Evolutionary conservation across 1,284 basidiomycete genomes (phyloP), one percentile per base, ranked within the genome.

Genomic region (Leccinum griseonigrum): DNA sequence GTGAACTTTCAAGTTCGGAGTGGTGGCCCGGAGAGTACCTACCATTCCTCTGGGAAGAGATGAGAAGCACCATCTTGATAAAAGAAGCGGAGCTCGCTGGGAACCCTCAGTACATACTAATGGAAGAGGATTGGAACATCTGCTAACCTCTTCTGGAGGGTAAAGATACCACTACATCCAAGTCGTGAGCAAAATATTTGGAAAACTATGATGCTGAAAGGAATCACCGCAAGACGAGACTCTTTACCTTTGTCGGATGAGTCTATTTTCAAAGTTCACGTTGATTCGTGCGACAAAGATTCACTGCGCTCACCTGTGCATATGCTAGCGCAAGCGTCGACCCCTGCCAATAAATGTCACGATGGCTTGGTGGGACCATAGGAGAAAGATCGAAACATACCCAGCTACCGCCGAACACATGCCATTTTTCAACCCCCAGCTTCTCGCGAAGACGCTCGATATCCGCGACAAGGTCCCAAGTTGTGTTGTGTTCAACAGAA

Each of bases 381-480:
- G 51, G 53, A 48, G 58, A 57, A 22, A 14, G 5, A 26, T 14
- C 46, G 64, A 22, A 50, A 69, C 79, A 63, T 68, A 87, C 91
- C 94, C 94, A 95, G 34, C 90, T 93, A 8, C 94, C 94, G 48
- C 95, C 94, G 72, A 96, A 97, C 31, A 96, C 91, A 60, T 95
- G 87, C 94, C 93, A 96, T 71, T 87, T 92, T n/a, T 92, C 86
- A 60, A 93, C 81, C 34, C 76, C 76, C 2, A 97, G 81, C 64
- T 90, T 83, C 68, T 87, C 80, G 57, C 95, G 83, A 29, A 98
- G 78, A 69, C 79, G 87, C 74, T 98, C 95, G 13, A 95, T 88
- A 71, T 98, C 96, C 64, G 85, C 88, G 18, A 98, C 94, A 32
- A 98, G 85, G 72, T 96, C 90, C 94, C 94, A 97, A 1, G 95